Evolutionary conservation across 345 rosid species (phyloP), one percentile per base, ranked within the genome.

Genomic region (Fremontodendron californicum): DNA sequence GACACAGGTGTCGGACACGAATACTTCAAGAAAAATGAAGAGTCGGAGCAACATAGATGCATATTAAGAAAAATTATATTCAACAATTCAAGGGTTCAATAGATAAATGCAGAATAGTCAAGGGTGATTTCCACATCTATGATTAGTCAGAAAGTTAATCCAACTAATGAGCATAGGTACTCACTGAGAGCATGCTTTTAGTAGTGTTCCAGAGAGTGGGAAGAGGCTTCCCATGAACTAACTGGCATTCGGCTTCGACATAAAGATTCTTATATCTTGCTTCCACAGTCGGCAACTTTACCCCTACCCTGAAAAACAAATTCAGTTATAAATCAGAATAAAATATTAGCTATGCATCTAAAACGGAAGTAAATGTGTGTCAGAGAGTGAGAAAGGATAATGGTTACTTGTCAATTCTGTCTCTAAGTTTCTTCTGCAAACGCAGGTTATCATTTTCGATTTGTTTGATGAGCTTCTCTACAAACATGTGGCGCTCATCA

Each of bases 121-220:
- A 25, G 29, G 63, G 0, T 11, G 63, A 58, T 58, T 58, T 58
- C 62, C 31, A 57, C 29, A 62, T 62, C 6, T 62, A 62, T 62
- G 67, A 62, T 62, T 62, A 33, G 67, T 16, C 16, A 64, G 2
- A 64, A 64, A 65, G 6, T 37, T 9, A 62, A 65, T 19, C 27
- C 23, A 63, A 75, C 82, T 35, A 9, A 27, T 8, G 35, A 43
- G 12, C 11, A 70, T 1, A 16, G 13, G 0, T 48, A 70, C 42
- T 45, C 19, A 69, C 73, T 9, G 55, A 69, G 48, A 70, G n/a
- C 40, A 46, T 1, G 40, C 16, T 9, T 27, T 29, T 29, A 8
- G 37, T 7, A 13, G 82, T 9, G 66, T 84, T 86, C 87, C 87
- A 84, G 43, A 87, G 85, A 43, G 90, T 85, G 19, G 90, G 87